These are phyloP conservation scores for Cryptosporidium canis DNA, from an alignment of 169 alveolate genomes.

Conservation along the genomic window DNA sequence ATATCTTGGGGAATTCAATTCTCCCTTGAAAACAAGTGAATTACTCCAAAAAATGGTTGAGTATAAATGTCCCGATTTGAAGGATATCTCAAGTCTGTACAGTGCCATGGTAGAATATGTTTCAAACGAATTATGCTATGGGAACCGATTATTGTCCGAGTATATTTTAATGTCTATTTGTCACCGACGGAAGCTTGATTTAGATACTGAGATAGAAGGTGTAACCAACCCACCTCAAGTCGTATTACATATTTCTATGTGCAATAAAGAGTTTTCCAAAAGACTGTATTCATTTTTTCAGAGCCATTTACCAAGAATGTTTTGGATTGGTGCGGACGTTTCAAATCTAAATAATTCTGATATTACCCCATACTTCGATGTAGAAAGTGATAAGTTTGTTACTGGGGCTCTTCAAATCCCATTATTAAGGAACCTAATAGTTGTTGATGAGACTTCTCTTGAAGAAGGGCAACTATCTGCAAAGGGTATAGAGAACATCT, in stretches of 20 bases:
- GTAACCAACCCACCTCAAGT: not conserved
- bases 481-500: conserved; percentile 41
- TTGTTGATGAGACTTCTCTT: conserved; percentile 34
- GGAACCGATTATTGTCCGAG: conserved; percentile 23
- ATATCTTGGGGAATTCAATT: not conserved
- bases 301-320: conserved; percentile 9
- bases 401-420: conserved; percentile 66
- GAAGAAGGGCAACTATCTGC: conserved; percentile 27
- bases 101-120: not conserved
- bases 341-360: not conserved
- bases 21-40: not conserved
- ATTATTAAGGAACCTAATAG: conserved; percentile 5
- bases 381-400: not conserved
- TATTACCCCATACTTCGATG: conserved; percentile 43
- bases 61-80: not conserved
- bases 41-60: not conserved
- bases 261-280: conserved; percentile 9
- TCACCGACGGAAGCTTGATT: not conserved
- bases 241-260: conserved; percentile 25
- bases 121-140: conserved; percentile 12
- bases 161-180: conserved; percentile 41
- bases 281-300: not conserved
- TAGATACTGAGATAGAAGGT: not conserved
- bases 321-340: not conserved
- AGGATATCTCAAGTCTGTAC: not conserved